phyloP scores from a whole-genome alignment of 208 protist species.

The Kentomonas sorsogonicus region DNA sequence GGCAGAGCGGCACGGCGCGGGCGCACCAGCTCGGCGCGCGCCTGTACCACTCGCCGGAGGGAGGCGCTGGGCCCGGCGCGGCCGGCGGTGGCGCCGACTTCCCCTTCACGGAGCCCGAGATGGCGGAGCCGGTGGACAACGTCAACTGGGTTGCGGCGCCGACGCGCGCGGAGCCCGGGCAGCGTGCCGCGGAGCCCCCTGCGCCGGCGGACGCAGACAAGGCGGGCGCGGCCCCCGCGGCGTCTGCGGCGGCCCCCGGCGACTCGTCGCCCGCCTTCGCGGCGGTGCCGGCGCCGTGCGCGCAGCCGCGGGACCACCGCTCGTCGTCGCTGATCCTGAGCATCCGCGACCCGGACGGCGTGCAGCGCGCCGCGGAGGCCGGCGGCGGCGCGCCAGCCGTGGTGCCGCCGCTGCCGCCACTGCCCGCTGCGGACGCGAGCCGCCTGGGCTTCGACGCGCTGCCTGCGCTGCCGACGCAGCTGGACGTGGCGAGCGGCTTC shows the following conservation, averaged over 20 bases:
- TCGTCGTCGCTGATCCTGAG: constrained; percentile 6
- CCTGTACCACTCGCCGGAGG: constrained; percentile 6
- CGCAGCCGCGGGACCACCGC: too few relatives aligned
- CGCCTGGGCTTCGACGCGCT: constrained; percentile 2
- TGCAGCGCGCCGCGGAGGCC: too few relatives aligned
- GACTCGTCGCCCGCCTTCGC: background rate
- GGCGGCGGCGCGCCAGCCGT: too few relatives aligned
- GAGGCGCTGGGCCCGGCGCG: constrained; percentile 7
- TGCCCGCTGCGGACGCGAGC: constrained; percentile 3
- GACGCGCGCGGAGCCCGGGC: background rate
- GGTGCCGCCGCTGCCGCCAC: background rate
- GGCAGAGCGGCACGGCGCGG: too few relatives aligned
- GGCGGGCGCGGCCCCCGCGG: background rate
- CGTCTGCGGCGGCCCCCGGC: background rate
- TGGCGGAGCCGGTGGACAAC: constrained; percentile 9
- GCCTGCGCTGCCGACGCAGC: background rate
- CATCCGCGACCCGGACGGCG: too few relatives aligned
- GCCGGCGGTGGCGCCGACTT: background rate
- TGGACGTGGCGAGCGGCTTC: constrained; percentile 17
- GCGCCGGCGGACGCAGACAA: background rate
- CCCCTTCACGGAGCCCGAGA: background rate
- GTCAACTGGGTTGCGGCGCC: constrained; percentile 8
- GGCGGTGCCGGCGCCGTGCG: too few relatives aligned
- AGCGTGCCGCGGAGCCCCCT: background rate
- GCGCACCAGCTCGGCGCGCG: too few relatives aligned